Percentiles rank a stretch among this genome's conserved stretches.
phyloP scores from a whole-genome alignment of 2,329 filamentous ascomycete species.

The Xylariales sp. region DNA sequence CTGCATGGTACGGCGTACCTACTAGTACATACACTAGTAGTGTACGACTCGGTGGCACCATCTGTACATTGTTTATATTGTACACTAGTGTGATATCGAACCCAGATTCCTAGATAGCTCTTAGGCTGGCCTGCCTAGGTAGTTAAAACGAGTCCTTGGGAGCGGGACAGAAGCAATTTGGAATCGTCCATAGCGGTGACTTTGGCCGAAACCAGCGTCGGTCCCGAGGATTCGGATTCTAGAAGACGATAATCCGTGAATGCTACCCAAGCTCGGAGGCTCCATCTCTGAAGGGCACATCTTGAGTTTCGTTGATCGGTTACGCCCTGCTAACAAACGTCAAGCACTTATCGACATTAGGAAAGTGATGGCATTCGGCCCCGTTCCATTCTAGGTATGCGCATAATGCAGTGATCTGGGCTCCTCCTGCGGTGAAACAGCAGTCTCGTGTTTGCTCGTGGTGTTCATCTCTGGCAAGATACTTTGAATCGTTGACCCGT shows the following conservation, averaged over 20 bases:
- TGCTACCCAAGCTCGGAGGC: neutral
- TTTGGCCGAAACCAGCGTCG: neutral
- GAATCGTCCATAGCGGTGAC: neutral
- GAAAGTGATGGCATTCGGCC: constrained; percentile 7
- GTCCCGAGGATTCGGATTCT: constrained; percentile 4
- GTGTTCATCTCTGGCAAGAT: constrained; percentile 4
- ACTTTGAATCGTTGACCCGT: neutral
- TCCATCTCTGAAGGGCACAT: too few relatives aligned
- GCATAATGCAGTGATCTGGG: constrained; percentile 5
- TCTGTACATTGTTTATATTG: neutral
- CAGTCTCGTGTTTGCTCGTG: neutral
- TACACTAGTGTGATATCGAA: neutral
- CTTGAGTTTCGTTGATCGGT: too few relatives aligned
- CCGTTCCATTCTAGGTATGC: constrained; percentile 19
- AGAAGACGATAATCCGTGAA: neutral
- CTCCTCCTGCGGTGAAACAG: constrained; percentile 18
- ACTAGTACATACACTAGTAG: too few relatives aligned
- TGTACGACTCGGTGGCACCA: neutral
- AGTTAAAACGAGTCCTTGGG: too few relatives aligned
- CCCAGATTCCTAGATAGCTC: too few relatives aligned
- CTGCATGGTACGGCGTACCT: neutral
- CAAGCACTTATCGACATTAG: constrained; percentile 19
- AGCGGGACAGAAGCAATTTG: neutral
- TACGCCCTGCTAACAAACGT: neutral
- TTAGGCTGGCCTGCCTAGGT: too few relatives aligned